Evolutionary conservation across 805 yeast species (phyloP), one percentile per base, ranked within the genome.

Genomic region (Cyberlindnera mrakii): DNA sequence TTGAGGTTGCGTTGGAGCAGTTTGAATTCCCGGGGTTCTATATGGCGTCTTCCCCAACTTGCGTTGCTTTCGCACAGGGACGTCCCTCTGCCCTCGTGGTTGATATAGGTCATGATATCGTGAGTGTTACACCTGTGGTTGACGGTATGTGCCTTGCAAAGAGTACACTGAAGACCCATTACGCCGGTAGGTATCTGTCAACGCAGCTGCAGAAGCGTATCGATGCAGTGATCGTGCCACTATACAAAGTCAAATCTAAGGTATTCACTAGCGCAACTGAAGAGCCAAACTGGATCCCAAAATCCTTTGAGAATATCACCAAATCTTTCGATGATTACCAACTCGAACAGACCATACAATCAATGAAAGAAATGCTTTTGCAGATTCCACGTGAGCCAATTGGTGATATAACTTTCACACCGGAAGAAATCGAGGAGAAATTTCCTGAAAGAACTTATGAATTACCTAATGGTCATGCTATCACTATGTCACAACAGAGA

Each of bases 31-130:
- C 93, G 32, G 97, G 95, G 0, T 77, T 86, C 45, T 90, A 82
- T 58, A 60, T 86, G 19, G 89, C 86, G 13, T 82, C 88, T 45
- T 73, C 82, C 8, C 91, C 96, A n/a, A 82, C 95, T 0, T 84
- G 95, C 65, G 80, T 85, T 1, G 80, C 96, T 2, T 90, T 90
- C 64, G 89, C 91, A 10, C 83, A 85, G 50, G 96, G 96, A 4
- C 74, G 95, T 59, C 89, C 95, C 36, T 83, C 82, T 47, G 88
- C 95, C 59, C 67, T 88, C 29, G 88, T 88, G 33, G 91, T 88
- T 33, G 96, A 88, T 60, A 65, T 86, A 33, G 96, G 96, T 6
- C 93, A 85, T 57, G 90, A 85, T 58, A 66, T 81, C 3, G 70
- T 76, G 16, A 78, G 87, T 47, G 90, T 81, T 1, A 82, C 93